Evolutionary conservation across 352 stramenopile species (phyloP).

Genomic region (Pythium aquatile): DNA sequence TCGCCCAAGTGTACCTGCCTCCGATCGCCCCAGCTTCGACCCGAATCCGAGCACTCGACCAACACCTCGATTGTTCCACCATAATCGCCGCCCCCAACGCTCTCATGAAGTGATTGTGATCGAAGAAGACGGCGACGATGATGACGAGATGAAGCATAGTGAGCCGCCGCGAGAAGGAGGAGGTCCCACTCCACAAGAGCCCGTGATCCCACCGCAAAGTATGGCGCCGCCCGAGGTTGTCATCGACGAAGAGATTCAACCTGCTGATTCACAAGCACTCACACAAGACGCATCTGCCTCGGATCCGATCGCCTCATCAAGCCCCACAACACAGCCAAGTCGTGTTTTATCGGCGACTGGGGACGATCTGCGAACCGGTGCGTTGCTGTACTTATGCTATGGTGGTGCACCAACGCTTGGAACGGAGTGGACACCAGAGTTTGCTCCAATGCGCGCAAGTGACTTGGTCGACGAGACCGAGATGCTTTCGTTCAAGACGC

Average conservation of each 20-base stretch:
- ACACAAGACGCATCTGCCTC: neutral
- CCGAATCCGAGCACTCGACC: neutral
- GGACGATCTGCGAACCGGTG: conserved; percentile 42
- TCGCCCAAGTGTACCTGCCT: conserved; percentile 19
- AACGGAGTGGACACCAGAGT: conserved; percentile 40
- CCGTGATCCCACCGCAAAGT: conserved; percentile 12
- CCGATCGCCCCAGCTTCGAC: neutral
- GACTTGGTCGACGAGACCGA: conserved; percentile 50
- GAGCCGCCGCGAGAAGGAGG: neutral
- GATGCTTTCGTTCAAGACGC: conserved; percentile 36
- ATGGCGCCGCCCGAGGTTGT: conserved; percentile 39
- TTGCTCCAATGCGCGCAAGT: conserved; percentile 31
- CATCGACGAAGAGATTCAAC: conserved; percentile 11
- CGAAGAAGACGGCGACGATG: conserved; percentile 56
- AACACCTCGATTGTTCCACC: neutral
- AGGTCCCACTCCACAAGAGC: neutral
- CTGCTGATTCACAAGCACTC: neutral
- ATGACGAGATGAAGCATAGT: neutral
- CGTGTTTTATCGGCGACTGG: conserved; percentile 25
- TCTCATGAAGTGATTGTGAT: conserved; percentile 63
- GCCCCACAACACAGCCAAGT: neutral
- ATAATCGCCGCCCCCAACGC: neutral
- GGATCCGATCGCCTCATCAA: neutral
- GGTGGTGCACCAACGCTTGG: conserved; percentile 51
- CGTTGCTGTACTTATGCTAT: conserved; percentile 61